These are phyloP conservation scores for Hydnomerulius pinastri DNA, from an alignment of 768 basidiomycete genomes.

Conservation along the genomic window DNA sequence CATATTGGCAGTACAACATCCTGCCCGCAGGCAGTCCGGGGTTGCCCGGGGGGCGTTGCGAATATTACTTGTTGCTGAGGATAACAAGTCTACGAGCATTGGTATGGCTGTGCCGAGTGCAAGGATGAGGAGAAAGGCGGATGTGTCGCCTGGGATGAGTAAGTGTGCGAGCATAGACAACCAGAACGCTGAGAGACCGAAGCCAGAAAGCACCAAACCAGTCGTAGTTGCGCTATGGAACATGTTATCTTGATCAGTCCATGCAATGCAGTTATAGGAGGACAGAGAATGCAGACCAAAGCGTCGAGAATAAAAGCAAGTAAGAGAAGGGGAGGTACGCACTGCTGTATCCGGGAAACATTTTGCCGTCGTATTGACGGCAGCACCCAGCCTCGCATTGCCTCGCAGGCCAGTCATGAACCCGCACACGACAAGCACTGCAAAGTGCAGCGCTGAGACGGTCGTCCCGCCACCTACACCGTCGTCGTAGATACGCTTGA, in stretches of 20 bases:
- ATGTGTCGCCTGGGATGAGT: constrained; percentile 76
- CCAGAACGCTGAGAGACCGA: constrained; percentile 88
- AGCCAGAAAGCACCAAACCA: constrained; percentile 81
- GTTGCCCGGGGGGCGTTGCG: too few species aligned
- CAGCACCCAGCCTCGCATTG: constrained; percentile 67
- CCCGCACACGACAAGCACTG: constrained; percentile 58
- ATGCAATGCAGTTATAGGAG: background rate
- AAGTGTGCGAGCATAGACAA: constrained; percentile 78
- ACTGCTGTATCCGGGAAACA: constrained; percentile 74
- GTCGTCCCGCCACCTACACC: constrained; percentile 43
- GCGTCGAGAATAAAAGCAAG: background rate
- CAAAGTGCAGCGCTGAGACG: constrained; percentile 45
- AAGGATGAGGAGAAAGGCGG: constrained; percentile 73
- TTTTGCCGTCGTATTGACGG: constrained; percentile 82
- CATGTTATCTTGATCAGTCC: background rate
- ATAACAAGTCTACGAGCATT: constrained; percentile 79
- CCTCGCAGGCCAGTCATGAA: constrained; percentile 80
- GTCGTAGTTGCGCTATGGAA: constrained; percentile 67
- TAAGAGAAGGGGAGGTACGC: constrained; percentile 25
- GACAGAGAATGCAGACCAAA: background rate
- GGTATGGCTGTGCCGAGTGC: constrained; percentile 77
- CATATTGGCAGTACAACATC: too few species aligned
- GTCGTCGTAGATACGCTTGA: constrained; percentile 64
- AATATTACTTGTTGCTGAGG: too few species aligned
- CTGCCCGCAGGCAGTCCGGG: too few species aligned